Percentiles rank a stretch among this genome's conserved stretches.
Conservation (phyloP, 345 rosid genomes). For the Ceriops decandra region DNA sequence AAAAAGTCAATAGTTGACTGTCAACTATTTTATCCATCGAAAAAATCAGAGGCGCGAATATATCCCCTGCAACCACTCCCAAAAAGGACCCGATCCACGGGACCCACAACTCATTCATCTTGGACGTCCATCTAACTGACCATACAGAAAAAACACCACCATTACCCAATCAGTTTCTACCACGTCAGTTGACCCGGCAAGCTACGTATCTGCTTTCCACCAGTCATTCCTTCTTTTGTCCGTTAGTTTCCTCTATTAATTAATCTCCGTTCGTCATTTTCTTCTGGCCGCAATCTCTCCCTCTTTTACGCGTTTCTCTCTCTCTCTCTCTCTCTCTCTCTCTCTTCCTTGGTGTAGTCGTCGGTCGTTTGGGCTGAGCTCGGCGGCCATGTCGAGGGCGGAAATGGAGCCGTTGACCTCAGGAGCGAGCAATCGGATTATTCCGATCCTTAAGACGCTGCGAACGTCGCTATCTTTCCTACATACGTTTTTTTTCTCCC, state of each 20-base stretch:
- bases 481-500: conserved; percentile 45
- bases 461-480: conserved; percentile 44
- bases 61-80: background rate
- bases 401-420: conserved; percentile 90
- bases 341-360: background rate
- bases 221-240: background rate
- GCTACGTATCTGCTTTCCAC: background rate
- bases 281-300: background rate
- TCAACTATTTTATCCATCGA: too few species aligned
- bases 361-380: too few species aligned
- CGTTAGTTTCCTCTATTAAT: background rate
- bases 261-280: background rate
- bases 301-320: background rate
- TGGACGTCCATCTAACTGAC: background rate
- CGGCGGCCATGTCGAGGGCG: conserved; percentile 38
- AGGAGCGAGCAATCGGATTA: conserved; percentile 95
- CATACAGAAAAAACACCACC: background rate
- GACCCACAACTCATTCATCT: background rate
- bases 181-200: background rate
- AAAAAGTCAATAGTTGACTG: too few species aligned
- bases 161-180: background rate
- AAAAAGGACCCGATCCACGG: background rate
- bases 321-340: background rate
- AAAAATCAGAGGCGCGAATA: too few species aligned
- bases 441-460: conserved; percentile 60